Evolutionary conservation across 495 filamentous ascomycete species (phyloP).

Genomic region (Sporormia fimetaria): DNA sequence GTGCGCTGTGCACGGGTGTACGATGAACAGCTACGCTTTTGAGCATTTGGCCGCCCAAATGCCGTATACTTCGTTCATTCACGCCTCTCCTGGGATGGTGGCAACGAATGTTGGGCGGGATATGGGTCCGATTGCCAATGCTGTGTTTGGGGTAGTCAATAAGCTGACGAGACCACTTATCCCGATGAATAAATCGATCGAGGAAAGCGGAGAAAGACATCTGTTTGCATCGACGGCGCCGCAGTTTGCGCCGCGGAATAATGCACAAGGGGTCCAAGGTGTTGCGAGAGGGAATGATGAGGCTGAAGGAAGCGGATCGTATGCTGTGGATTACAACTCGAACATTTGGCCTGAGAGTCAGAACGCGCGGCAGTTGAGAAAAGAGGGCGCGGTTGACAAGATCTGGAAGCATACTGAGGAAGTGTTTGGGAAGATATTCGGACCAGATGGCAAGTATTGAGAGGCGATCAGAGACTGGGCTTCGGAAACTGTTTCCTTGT

Average conservation of each 20-base stretch:
- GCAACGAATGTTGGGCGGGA: not conserved
- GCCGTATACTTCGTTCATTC: conserved; percentile 9
- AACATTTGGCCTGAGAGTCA: conserved; percentile 1
- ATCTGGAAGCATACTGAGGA: conserved; percentile 21
- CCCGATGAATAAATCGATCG: not conserved
- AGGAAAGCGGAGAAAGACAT: conserved; percentile 19
- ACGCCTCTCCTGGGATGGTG: conserved; percentile 10
- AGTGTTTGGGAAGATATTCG: conserved; percentile 17
- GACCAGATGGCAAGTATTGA: conserved; percentile 11
- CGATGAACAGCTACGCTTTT: conserved; percentile 17
- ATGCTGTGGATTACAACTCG: conserved; percentile 9
- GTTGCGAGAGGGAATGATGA: conserved; percentile 9
- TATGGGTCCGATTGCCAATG: not conserved
- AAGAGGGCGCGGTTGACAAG: conserved; percentile 13
- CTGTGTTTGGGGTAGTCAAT: not conserved
- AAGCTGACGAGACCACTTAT: conserved; percentile 4
- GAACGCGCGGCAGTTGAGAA: conserved; percentile 1
- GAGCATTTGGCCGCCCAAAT: conserved; percentile 8
- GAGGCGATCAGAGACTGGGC: too few relatives aligned
- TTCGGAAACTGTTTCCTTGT: too few relatives aligned
- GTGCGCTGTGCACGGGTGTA: conserved; percentile 14
- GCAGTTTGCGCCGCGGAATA: conserved; percentile 7
- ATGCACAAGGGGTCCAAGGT: not conserved
- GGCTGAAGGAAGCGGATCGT: conserved; percentile 9
- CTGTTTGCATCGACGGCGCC: conserved; percentile 11